These are phyloP conservation scores for Colletotrichum abscissum DNA, from an alignment of 2,329 filamentous ascomycete genomes.

Conservation along the genomic window DNA sequence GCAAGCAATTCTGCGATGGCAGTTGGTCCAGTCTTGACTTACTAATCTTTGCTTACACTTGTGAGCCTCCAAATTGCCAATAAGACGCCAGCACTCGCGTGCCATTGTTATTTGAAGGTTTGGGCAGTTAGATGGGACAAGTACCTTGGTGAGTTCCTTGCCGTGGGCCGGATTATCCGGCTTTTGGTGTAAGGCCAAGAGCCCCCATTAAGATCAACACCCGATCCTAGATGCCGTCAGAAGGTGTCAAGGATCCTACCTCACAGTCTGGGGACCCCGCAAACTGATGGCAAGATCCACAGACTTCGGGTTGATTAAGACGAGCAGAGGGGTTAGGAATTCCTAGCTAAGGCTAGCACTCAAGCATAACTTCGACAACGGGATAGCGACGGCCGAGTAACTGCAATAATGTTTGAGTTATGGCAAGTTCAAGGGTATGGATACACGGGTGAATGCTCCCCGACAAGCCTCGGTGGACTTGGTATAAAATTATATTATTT, in stretches of 20 bases:
- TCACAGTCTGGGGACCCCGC: constrained; percentile 25
- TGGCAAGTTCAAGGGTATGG: background rate
- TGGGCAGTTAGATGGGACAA: background rate
- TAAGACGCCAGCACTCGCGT: background rate
- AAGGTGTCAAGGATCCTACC: background rate
- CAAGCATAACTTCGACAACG: constrained; percentile 1
- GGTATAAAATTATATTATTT: background rate
- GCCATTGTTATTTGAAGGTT: background rate
- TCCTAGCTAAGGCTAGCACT: background rate
- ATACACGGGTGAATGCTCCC: constrained; percentile 5
- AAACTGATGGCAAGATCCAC: constrained; percentile 13
- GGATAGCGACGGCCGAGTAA: constrained; percentile 2
- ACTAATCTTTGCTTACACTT: too few relatives aligned
- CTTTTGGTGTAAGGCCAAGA: background rate
- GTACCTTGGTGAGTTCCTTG: background rate
- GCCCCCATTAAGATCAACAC: constrained; percentile 7
- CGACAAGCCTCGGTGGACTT: background rate
- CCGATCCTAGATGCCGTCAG: constrained; percentile 9
- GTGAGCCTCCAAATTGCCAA: too few relatives aligned
- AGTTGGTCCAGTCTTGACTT: background rate
- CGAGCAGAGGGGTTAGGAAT: background rate
- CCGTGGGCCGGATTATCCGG: background rate
- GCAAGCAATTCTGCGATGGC: too few relatives aligned
- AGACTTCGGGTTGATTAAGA: background rate
- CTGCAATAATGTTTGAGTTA: background rate